These are phyloP conservation scores for Scleroderma bovista DNA, from an alignment of 768 basidiomycete genomes.

Conservation along the genomic window DNA sequence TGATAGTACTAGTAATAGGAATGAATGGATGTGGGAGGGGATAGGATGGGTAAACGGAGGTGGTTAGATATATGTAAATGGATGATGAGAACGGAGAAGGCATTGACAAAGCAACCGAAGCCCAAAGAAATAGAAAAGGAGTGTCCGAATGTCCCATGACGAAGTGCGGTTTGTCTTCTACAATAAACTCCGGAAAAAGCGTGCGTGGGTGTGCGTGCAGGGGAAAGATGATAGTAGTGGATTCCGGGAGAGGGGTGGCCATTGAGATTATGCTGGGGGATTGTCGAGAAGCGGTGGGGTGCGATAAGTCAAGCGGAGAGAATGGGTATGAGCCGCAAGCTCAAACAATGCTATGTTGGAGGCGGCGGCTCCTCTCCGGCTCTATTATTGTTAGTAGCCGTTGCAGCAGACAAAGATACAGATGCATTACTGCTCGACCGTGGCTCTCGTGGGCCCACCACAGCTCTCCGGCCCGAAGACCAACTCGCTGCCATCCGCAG, in stretches of 20 bases:
- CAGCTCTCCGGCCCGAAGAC: neutral
- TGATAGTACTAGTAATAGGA: too few relatives aligned
- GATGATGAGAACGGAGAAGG: neutral
- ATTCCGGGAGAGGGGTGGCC: neutral
- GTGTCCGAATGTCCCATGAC: neutral
- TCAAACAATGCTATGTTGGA: too few relatives aligned
- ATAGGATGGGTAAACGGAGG: too few relatives aligned
- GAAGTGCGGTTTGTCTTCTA: neutral
- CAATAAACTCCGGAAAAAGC: neutral
- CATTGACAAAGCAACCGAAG: neutral
- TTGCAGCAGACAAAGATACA: neutral
- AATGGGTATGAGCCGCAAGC: too few relatives aligned
- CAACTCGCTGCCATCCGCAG: neutral
- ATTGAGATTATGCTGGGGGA: too few relatives aligned
- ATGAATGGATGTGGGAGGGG: neutral
- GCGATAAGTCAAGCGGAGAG: too few relatives aligned
- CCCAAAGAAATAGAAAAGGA: neutral
- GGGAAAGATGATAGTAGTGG: neutral
- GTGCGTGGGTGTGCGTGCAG: neutral
- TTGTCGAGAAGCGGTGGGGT: too few relatives aligned
- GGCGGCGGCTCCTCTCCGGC: neutral
- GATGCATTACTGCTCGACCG: neutral
- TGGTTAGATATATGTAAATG: neutral
- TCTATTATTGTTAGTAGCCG: neutral
- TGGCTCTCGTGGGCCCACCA: neutral